phyloP scores from a whole-genome alignment of 2,329 filamentous ascomycete species.

The Bipolaris victoriae region DNA sequence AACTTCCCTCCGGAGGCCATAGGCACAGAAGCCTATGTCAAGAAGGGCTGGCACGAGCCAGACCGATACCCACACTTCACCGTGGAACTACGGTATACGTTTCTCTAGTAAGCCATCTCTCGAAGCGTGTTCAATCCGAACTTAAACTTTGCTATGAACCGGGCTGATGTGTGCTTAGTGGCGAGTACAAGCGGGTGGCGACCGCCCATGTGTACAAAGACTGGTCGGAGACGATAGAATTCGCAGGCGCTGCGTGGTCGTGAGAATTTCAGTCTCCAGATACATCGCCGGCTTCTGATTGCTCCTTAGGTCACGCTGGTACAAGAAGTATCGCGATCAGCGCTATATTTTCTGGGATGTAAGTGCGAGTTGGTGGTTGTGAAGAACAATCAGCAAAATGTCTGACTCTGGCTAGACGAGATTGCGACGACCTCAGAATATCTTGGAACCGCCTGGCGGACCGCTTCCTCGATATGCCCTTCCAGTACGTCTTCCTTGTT shows the following conservation, averaged over 20 bases:
- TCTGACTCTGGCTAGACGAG: slow-evolving; percentile 4
- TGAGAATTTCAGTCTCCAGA: no score
- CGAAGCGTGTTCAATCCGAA: neutral
- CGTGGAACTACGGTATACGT: slow-evolving; percentile 6
- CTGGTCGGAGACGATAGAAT: slow-evolving; percentile 10
- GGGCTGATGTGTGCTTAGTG: neutral
- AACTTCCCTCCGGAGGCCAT: neutral
- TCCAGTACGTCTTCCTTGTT: neutral
- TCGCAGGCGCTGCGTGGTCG: neutral
- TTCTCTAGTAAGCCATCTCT: neutral
- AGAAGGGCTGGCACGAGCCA: slow-evolving; percentile 13
- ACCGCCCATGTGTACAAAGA: slow-evolving; percentile 19
- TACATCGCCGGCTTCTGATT: no score
- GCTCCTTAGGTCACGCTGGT: neutral
- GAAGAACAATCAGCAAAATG: slow-evolving; percentile 4
- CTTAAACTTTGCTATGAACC: neutral
- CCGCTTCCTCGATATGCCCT: neutral
- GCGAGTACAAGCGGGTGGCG: neutral
- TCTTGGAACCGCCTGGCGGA: neutral
- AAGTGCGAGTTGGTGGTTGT: neutral
- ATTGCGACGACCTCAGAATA: neutral
- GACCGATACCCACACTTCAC: slow-evolving; percentile 7
- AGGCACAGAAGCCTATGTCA: slow-evolving; percentile 10
- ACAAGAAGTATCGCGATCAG: neutral
- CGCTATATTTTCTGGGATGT: neutral